Base-by-base conservation (phyloP, 164 flowering plant genomes). In the Berberis thunbergii region DNA sequence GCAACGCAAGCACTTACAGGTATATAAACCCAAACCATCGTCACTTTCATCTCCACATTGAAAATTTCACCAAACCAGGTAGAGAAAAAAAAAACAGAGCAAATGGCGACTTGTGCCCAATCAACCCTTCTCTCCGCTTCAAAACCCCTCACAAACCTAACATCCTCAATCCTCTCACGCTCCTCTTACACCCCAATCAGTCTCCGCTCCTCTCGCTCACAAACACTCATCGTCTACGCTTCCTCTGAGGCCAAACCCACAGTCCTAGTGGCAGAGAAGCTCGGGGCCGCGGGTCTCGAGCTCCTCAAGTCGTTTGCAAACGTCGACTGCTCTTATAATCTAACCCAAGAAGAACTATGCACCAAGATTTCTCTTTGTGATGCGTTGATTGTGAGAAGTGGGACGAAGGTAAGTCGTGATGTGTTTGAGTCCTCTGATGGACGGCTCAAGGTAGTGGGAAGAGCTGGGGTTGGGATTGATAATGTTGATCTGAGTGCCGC, bases 381-480 rank as follows among this genome's bases (percentile, higher is more conserved):
- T 58, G 98, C 96, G 45, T 67, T 90, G 79, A 87, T 93, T 58
- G 97, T 93, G 62, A 65, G 98, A 73, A 93, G 98, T 70, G 97
- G 92, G 10, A 93, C 97, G 50, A 88, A 90, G 75, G 97, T 93
- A 68, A 82, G 75, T 13, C 69, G 97, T 12, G 69, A 78, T 77
- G 96, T 93, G 53, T 86, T 90, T 7, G 94, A 88, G 74, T 90
- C 97, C 0, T 77, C 87, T 1, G 71, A 78, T 42, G 97, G 98
- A 62, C 44, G 82, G 68, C 68, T 93, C 68, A 88, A 88, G 76
- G 98, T 93, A 9, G 98, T 90, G 2, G 97, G 98, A 0, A 77
- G 98, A 40, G 98, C 98, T 13, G 98, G 98, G 0, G 98, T 93
- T 6, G 97, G 98, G 43, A 93, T 93, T 43, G 97, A 93, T 57